A percentile compares a stretch with the other conserved stretches of the same genome.
Conservation (phyloP, 139 green algal genomes). For the Edaphochlamys debaryana region DNA sequence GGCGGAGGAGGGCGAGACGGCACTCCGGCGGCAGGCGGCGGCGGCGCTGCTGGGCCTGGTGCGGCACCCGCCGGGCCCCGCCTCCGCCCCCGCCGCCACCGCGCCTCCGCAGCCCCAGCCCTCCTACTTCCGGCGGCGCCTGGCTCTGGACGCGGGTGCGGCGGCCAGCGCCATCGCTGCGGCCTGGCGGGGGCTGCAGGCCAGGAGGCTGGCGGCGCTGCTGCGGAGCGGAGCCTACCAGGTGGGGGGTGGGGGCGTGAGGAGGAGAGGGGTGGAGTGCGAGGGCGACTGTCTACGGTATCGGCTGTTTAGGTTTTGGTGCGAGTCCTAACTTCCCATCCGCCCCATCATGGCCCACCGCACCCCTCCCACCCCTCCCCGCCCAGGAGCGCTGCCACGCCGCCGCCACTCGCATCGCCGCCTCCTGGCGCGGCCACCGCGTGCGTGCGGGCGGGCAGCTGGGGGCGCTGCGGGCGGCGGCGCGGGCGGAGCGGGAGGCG, state of each 20-base stretch:
- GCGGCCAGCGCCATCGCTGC: not conserved
- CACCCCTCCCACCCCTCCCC: no score
- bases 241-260: not conserved
- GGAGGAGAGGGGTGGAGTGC: no score
- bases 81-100: not conserved
- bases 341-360: no score
- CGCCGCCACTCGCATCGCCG: not conserved
- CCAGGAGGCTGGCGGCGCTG: not conserved
- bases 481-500: not conserved
- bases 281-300: no score
- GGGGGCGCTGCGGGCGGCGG: not conserved
- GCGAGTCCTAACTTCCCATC: no score
- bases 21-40: not conserved
- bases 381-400: not conserved
- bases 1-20: not conserved
- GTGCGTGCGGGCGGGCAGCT: not conserved
- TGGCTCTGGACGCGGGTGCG: not conserved
- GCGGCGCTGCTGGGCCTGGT: not conserved
- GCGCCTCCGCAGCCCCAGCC: not conserved
- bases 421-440: slow-evolving; percentile 15
- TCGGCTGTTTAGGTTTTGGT: no score
- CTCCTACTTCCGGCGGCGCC: slow-evolving; percentile 1
- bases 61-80: no score
- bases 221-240: not conserved
- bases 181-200: not conserved